phyloP scores from a whole-genome alignment of 148 eudicot genomes.

The Vaccinium macrocarpon region DNA sequence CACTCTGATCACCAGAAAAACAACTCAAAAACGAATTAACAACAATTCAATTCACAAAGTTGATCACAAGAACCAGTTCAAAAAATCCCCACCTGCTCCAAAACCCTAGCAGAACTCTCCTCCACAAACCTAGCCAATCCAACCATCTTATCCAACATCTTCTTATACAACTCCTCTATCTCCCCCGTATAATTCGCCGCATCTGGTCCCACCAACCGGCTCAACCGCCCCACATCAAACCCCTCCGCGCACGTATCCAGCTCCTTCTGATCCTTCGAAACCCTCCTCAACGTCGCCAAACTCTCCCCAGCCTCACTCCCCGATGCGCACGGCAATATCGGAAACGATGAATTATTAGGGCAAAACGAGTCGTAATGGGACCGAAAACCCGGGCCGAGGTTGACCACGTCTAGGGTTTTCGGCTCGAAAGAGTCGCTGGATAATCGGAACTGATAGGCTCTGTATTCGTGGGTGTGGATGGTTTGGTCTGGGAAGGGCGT shows the following conservation, averaged over 20 bases:
- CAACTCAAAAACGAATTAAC: not conserved
- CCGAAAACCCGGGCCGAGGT: constrained; percentile 77
- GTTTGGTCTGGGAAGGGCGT: constrained; percentile 52
- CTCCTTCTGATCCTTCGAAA: constrained; percentile 42
- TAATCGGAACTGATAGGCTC: constrained; percentile 42
- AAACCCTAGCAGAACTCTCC: constrained; percentile 50
- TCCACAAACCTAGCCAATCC: constrained; percentile 59
- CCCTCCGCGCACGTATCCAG: constrained; percentile 53
- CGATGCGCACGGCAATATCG: constrained; percentile 37
- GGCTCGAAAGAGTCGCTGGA: constrained; percentile 36
- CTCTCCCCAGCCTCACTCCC: constrained; percentile 24
- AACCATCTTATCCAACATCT: constrained; percentile 69
- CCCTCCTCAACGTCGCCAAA: constrained; percentile 33
- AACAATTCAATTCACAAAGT: not conserved
- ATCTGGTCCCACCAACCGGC: constrained; percentile 52
- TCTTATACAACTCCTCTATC: constrained; percentile 72
- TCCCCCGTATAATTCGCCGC: constrained; percentile 42
- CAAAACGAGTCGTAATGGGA: constrained; percentile 58
- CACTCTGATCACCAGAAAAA: not conserved
- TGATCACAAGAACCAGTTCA: not conserved
- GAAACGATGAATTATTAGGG: constrained; percentile 54
- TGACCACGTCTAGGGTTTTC: constrained; percentile 48
- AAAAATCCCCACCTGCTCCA: constrained; percentile 40
- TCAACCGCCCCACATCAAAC: constrained; percentile 55
- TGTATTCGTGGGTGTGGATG: constrained; percentile 73